phyloP scores from a whole-genome alignment of 495 filamentous ascomycete species.

The Daldinia grandis region DNA sequence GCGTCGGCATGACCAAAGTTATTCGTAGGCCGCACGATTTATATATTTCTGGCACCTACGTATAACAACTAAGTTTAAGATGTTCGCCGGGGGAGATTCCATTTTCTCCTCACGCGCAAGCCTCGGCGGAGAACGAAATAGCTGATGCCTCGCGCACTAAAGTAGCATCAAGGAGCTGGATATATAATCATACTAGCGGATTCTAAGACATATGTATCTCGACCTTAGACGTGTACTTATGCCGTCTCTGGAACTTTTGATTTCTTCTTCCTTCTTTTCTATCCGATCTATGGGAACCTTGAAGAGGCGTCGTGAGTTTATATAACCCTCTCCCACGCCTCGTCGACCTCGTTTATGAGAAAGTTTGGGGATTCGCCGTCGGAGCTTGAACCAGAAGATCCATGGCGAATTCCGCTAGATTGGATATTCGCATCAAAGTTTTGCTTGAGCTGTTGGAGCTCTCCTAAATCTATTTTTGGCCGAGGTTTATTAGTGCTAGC shows the following conservation, averaged over 20 bases:
- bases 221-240: constrained; percentile 14
- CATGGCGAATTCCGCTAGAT: constrained; percentile 1
- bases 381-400: not conserved
- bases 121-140: not conserved
- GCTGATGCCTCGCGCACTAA: constrained; percentile 66
- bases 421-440: constrained; percentile 17
- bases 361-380: constrained; percentile 27
- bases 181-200: constrained; percentile 5
- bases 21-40: not conserved
- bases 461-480: constrained; percentile 44
- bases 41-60: not conserved
- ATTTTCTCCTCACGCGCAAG: not conserved
- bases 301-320: constrained; percentile 6
- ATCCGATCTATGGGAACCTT: constrained; percentile 29
- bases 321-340: constrained; percentile 49
- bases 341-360: constrained; percentile 45
- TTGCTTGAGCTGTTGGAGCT: constrained; percentile 42
- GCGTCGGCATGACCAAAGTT: not conserved
- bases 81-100: not conserved
- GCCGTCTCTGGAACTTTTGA: constrained; percentile 37
- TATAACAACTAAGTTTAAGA: too few relatives aligned
- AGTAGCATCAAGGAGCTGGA: constrained; percentile 53
- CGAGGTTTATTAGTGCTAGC: not conserved
- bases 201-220: not conserved
- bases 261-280: constrained; percentile 38